Base-by-base conservation (phyloP, 2,329 filamentous ascomycete species). In the Madurella mycetomatis region DNA sequence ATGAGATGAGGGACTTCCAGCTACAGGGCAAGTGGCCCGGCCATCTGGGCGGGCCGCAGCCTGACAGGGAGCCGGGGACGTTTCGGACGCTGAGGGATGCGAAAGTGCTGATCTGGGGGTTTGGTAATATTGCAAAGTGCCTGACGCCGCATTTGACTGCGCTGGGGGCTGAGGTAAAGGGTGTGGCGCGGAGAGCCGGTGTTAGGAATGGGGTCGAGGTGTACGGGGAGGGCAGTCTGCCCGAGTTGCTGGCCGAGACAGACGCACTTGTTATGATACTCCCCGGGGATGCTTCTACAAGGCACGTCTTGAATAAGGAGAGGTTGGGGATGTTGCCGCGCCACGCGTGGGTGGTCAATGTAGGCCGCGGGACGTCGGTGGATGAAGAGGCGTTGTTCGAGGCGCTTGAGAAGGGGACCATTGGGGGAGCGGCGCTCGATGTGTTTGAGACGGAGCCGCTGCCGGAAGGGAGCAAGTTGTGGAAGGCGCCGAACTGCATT, bases 231-330 rank as follows among this genome's bases (percentile, higher is more conserved):
- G 78, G 81, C 52, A 71, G 69, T 43, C 72, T 86, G 42, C 57
- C 75, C 4, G 70, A 78, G 58, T 67, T 85, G 32, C 73, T 86
- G 37, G 71, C 76, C 32, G 64, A 76, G 65, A 84, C 82, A 0
- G 83, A 86, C 62, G 83, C 81, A 0, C 72, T 86, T n/a, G 82
- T 86, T 61, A 85, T 86, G 83, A 85, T 85, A 58, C 72, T 85
- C 8, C 82, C 82, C 0, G 82, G 82, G 0, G 76, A 76, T 37
- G 78, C 77, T 9, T 71, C 74, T n/a, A 85, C 82, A 25, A 70
- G 70, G 37, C 70, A 85, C 61, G 81, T 73, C 1, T 73, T 85
- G 55, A 80, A 79, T 60, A 73, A 72, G 30, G 78, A 82, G 66
- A 67, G 80, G 8, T 65, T 85, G 43, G 71, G 68, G 59, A 64